phyloP scores from a whole-genome alignment of 2,329 filamentous ascomycete genomes.

The Xylariaceae sp. region DNA sequence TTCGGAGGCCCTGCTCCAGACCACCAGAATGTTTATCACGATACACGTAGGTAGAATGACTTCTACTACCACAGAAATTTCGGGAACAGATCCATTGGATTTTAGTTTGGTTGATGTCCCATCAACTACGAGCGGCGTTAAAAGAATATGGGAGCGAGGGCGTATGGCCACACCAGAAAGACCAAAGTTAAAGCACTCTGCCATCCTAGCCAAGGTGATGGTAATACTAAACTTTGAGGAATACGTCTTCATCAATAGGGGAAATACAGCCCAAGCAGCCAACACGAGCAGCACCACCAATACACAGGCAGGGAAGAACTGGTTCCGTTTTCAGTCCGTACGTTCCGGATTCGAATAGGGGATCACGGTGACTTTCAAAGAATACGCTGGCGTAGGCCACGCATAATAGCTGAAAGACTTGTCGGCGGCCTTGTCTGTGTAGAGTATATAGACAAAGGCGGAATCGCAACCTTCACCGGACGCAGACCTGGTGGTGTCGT shows the following conservation, averaged over 20 bases:
- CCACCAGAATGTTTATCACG: too few species aligned
- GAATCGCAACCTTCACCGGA: neutral
- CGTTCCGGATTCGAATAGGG: neutral
- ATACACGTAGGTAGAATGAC: too few species aligned
- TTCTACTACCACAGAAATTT: too few species aligned
- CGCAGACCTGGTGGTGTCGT: slow-evolving; percentile 1
- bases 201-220: neutral
- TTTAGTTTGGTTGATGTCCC: too few species aligned
- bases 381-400: neutral
- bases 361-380: neutral
- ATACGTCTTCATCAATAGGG: neutral
- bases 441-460: slow-evolving; percentile 10
- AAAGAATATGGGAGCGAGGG: neutral
- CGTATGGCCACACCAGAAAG: neutral
- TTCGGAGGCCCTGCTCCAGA: too few species aligned
- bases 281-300: neutral
- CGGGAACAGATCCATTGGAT: too few species aligned
- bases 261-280: neutral
- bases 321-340: neutral
- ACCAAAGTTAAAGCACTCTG: neutral
- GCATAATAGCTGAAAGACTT: neutral
- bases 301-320: neutral
- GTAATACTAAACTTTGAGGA: neutral
- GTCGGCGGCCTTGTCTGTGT: neutral
- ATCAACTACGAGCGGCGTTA: too few species aligned